These are phyloP conservation scores for Backusella morwellensis DNA, from an alignment of 192 early-diverging fungal species.

Conservation along the genomic window DNA sequence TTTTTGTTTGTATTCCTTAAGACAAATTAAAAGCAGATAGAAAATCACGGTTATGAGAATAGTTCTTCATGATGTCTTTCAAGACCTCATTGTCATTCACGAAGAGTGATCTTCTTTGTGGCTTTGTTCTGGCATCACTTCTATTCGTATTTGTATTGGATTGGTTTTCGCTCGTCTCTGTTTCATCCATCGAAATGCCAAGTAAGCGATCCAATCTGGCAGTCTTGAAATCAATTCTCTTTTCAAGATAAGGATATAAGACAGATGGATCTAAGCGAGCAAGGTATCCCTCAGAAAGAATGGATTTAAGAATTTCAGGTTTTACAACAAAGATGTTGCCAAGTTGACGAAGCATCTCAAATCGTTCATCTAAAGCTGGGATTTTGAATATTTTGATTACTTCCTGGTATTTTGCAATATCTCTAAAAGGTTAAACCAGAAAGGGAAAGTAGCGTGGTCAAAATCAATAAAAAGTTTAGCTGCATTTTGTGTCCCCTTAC, in stretches of 20 bases:
- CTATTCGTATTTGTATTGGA: not conserved
- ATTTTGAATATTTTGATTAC: slow-evolving; percentile 73
- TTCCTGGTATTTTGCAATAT: slow-evolving; percentile 94
- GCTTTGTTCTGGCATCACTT: not conserved
- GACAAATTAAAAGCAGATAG: slow-evolving; percentile 33
- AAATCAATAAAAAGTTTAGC: not conserved
- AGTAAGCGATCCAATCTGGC: slow-evolving; percentile 57
- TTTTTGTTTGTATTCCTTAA: not conserved
- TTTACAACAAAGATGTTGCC: slow-evolving; percentile 93
- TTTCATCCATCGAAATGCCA: slow-evolving; percentile 30
- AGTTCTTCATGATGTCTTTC: slow-evolving; percentile 37
- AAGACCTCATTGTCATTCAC: slow-evolving; percentile 38
- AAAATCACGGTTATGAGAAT: slow-evolving; percentile 35
- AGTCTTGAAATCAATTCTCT: slow-evolving; percentile 82
- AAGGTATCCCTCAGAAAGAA: slow-evolving; percentile 84
- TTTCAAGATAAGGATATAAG: slow-evolving; percentile 84
- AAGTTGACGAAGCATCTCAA: slow-evolving; percentile 88
- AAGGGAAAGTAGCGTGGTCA: not conserved
- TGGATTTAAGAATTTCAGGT: slow-evolving; percentile 84
- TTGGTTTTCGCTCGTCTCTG: slow-evolving; percentile 7
- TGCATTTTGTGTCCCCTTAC: slow-evolving; percentile 38
- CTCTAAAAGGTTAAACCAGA: slow-evolving; percentile 44
- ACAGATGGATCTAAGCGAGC: slow-evolving; percentile 75
- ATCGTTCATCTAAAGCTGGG: slow-evolving; percentile 74
- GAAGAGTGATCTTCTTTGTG: slow-evolving; percentile 32